Evolutionary conservation across 1,139 yeast species (phyloP), one percentile per base, ranked within the genome.

Genomic region (Pichia inconspicua): DNA sequence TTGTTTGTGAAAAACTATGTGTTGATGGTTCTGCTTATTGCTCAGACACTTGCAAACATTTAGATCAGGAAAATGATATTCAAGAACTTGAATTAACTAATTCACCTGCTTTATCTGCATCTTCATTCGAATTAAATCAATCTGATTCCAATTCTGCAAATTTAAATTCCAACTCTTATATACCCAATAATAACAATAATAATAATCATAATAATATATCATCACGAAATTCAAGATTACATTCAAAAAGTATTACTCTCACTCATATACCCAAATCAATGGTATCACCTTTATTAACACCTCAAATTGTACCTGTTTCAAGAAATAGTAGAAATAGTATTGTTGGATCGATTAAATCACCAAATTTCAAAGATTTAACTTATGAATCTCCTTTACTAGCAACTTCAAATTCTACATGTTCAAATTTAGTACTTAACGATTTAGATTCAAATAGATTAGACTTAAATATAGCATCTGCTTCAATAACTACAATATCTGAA

Each of bases 1-100:
- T 80, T 46, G 77, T 78, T 47, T 81, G 87, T 65, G 86, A 80
- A 57, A 75, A 77, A 64, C 68, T 79, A 54, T 80, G 85, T 58
- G 59, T 69, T 11, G 69, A 71, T 27, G 73, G 70, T 55, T 66
- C 74, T 27, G 73, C 78, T 41, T 82, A 82, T 68, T 82, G 89
- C 63, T 78, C 83, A 5, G 78, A 75, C 14, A 69, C 66, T 36
- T 82, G 89, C 60, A 75, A 72, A 62, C 55, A 58, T 30, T 60
- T 64, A 44, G 88, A 82, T 60, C 34, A 40, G 14, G n/a, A 40
- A 17, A 19, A 22, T 37, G 32, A n/a, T 34, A 30, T 1, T 11
- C 28, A 11, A 30, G 36, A 22, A 40, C 10, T 34, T 8, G 22
- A 34, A 34, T 9, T 34, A 14, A 15, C 37, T 34, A 44, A 43